Evolutionary conservation across 2,329 filamentous ascomycete genomes (phyloP).

Genomic region (Ceratocystis huliohia): DNA sequence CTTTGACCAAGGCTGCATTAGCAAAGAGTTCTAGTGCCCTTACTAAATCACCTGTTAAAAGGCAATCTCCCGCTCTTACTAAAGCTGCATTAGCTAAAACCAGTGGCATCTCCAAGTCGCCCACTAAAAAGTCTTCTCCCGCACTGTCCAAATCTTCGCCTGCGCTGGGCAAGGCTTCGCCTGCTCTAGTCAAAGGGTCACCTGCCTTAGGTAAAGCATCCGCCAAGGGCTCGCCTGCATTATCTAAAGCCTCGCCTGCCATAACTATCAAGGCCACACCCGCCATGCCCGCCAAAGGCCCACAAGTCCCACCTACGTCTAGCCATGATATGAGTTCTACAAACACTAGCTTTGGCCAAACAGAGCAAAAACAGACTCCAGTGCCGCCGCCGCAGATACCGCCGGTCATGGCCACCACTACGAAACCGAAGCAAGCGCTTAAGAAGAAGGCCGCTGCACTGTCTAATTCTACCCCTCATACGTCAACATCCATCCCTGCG

Average conservation of each 20-base stretch:
- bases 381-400: constrained; percentile 22
- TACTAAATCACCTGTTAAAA: constrained; percentile 11
- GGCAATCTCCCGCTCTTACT: constrained; percentile 17
- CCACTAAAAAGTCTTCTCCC: constrained; percentile 16
- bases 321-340: constrained; percentile 14
- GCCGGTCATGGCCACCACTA: background rate
- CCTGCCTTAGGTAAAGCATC: constrained; percentile 15
- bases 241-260: constrained; percentile 17
- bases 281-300: constrained; percentile 3
- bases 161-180: constrained; percentile 11
- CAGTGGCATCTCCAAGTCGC: constrained; percentile 15
- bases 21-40: background rate
- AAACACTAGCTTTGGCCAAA: constrained; percentile 9
- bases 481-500: background rate
- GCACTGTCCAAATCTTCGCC: constrained; percentile 12
- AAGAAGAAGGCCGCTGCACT: constrained; percentile 28
- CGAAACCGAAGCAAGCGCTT: constrained; percentile 19
- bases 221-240: constrained; percentile 14
- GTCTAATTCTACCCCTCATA: constrained; percentile 26
- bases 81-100: constrained; percentile 17
- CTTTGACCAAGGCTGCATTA: constrained; percentile 11
- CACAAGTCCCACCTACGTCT: constrained; percentile 12
- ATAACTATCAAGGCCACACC: constrained; percentile 14
- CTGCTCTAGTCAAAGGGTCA: constrained; percentile 12
- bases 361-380: constrained; percentile 19